Percentiles rank a stretch among this genome's conserved stretches.
phyloP scores from a whole-genome alignment of 2,329 filamentous ascomycete genomes.

The Fusarium tupiense region DNA sequence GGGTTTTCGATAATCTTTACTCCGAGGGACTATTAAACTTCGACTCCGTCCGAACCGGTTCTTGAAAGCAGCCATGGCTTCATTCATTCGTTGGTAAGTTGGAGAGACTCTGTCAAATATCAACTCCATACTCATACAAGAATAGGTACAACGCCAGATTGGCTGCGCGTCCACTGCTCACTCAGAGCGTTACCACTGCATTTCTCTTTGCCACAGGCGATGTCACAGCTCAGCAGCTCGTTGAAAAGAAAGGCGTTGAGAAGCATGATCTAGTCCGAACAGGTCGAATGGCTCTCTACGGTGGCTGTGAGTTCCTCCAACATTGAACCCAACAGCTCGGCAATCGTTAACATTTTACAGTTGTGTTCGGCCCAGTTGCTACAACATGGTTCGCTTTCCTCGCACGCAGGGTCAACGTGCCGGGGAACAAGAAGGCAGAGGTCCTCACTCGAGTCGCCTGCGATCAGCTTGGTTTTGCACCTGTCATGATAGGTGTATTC shows the following conservation, averaged over 20 bases:
- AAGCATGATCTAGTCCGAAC: slow-evolving; percentile 81
- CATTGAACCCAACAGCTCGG: not conserved
- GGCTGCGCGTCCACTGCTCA: slow-evolving; percentile 83
- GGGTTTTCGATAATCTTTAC: slow-evolving; percentile 9
- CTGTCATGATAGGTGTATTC: slow-evolving; percentile 84
- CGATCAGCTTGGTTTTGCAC: slow-evolving; percentile 87
- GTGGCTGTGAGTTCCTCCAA: slow-evolving; percentile 67
- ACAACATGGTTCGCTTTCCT: slow-evolving; percentile 89
- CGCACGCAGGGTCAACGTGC: slow-evolving; percentile 72
- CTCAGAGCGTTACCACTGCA: slow-evolving; percentile 88
- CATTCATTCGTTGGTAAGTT: slow-evolving; percentile 48
- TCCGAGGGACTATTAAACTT: slow-evolving; percentile 27
- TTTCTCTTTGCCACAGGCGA: slow-evolving; percentile 95
- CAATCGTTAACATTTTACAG: slow-evolving; percentile 52
- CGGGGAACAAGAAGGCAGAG: slow-evolving; percentile 69
- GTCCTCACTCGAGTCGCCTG: slow-evolving; percentile 80
- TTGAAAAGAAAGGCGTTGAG: slow-evolving; percentile 81
- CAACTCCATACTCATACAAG: slow-evolving; percentile 23
- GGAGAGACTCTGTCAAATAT: not conserved
- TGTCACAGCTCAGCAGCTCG: slow-evolving; percentile 86
- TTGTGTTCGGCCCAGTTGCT: slow-evolving; percentile 86
- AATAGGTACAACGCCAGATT: slow-evolving; percentile 87
- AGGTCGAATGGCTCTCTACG: slow-evolving; percentile 82
- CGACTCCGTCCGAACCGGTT: not conserved
- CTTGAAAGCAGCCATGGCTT: slow-evolving; percentile 34